Base-by-base conservation (phyloP, 2,329 filamentous ascomycete genomes). In the Tolypocladium album region DNA sequence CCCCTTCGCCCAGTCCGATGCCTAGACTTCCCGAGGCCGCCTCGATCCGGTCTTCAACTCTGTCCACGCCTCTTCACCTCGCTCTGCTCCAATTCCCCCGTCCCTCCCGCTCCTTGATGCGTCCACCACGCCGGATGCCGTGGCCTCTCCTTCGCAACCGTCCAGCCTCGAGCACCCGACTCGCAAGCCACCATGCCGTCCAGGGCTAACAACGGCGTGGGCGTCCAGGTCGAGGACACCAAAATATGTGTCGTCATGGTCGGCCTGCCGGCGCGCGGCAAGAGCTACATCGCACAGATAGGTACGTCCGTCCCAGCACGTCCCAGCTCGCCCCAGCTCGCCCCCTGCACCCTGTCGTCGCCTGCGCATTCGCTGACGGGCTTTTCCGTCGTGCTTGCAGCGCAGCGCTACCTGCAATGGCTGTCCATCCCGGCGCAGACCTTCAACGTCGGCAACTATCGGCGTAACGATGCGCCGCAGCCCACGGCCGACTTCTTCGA, bases 161-260 rank as follows among this genome's bases (percentile, higher is more conserved):
- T 45, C 47, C 57, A 52, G 56, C 60, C 34, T 34, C 57, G 31
- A 56, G 45, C 57, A 38, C 34, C 24, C 55, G 53, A 40, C 61
- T 47, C 52, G 39, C 42, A 39, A 42, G 55, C 62, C 64, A 71
- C 64, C 57, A 81, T 81, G 79, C 72, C 77, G 65, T 75, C 74
- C 64, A 76, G 69, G 61, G 65, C 69, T 71, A 78, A 80, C 79
- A 87, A 87, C 73, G 86, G 88, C 66, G 78, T 84, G 68, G 88
- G 88, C 70, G 83, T 92, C 65, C 88, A 96, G 90, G 90, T 89
- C 68, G 93, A 97, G 80, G 92, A 97, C 75, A 93, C 90, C 62
- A 90, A 90, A 74, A 95, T 99, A 78, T 97, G 93, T 75, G 92
- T 99, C 65, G 92, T 99, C 69, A 97, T 99, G 94, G 94, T 99